These are phyloP conservation scores for Pseudodiploospora longispora DNA, from an alignment of 2,329 filamentous ascomycete genomes.

Conservation along the genomic window DNA sequence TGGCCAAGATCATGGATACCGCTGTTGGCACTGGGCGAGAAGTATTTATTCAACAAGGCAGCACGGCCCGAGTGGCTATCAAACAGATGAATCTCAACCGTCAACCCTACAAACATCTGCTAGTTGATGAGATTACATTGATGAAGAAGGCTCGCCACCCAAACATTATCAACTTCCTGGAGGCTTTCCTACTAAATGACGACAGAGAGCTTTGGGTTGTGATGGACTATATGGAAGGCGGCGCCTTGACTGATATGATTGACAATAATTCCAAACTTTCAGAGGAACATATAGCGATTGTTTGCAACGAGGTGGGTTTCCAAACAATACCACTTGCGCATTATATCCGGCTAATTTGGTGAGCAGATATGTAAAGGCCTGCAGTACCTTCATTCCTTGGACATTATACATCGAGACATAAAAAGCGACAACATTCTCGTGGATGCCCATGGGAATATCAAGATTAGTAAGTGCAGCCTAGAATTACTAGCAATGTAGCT, in stretches of 20 bases:
- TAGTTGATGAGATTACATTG: constrained; percentile 97
- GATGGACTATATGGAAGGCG: constrained; percentile 99
- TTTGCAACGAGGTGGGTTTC: constrained; percentile 75
- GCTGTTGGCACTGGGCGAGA: constrained; percentile 71
- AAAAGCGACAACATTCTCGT: constrained; percentile 97
- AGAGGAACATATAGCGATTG: constrained; percentile 93
- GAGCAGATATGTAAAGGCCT: constrained; percentile 84
- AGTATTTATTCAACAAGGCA: constrained; percentile 67
- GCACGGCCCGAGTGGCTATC: constrained; percentile 83
- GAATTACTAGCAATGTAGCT: background rate
- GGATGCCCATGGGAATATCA: constrained; percentile 86
- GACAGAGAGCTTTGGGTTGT: constrained; percentile 95
- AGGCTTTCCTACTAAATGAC: constrained; percentile 90
- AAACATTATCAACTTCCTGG: constrained; percentile 97
- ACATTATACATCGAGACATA: constrained; percentile 97
- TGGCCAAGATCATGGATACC: constrained; percentile 83
- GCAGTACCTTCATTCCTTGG: constrained; percentile 85
- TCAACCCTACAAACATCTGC: constrained; percentile 91
- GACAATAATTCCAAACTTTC: constrained; percentile 90
- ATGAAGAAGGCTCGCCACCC: constrained; percentile 98
- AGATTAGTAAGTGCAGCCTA: constrained; percentile 67
- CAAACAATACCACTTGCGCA: background rate
- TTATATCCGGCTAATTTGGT: background rate
- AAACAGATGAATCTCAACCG: constrained; percentile 98
- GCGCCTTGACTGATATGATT: constrained; percentile 92